These are phyloP conservation scores for Arctium minus DNA, from an alignment of 129 eudicot species.

Conservation along the genomic window DNA sequence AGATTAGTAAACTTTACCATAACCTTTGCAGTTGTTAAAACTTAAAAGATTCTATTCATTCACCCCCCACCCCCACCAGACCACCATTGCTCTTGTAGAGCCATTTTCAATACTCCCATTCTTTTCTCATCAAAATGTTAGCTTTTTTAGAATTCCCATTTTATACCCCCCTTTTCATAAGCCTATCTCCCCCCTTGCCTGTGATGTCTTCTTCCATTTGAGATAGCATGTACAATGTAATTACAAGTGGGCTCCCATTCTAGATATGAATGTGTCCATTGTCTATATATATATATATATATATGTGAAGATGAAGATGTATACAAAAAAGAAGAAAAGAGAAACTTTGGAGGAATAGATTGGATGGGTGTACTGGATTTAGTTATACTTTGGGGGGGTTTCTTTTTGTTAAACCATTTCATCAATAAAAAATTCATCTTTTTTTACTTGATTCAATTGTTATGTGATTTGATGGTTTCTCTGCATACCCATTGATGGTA, in stretches of 20 bases:
- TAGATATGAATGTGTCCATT: constrained; percentile 41
- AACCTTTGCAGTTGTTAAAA: constrained; percentile 33
- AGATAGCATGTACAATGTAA: constrained; percentile 41
- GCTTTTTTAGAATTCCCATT: constrained; percentile 16
- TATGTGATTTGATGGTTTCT: constrained; percentile 18
- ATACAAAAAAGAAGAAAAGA: constrained; percentile 28
- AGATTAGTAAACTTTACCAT: constrained; percentile 41
- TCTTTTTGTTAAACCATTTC: constrained; percentile 45
- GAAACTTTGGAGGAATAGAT: constrained; percentile 43
- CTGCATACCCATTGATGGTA: neutral
- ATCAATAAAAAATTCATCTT: constrained; percentile 39
- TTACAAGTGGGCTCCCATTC: constrained; percentile 23
- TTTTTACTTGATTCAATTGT: neutral
- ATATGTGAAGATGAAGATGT: constrained; percentile 50
- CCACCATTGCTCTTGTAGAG: constrained; percentile 41
- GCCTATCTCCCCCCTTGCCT: constrained; percentile 14
- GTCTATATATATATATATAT: constrained; percentile 56
- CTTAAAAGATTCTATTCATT: constrained; percentile 48
- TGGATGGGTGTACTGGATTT: constrained; percentile 46
- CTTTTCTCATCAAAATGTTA: constrained; percentile 32
- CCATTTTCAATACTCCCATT: constrained; percentile 29
- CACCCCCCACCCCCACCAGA: constrained; percentile 22
- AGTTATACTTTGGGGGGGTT: constrained; percentile 39
- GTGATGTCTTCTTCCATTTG: constrained; percentile 35
- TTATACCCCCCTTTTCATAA: constrained; percentile 26